Evolutionary conservation across 805 yeast species (phyloP).

Genomic region (Yamadazyma laniorum): DNA sequence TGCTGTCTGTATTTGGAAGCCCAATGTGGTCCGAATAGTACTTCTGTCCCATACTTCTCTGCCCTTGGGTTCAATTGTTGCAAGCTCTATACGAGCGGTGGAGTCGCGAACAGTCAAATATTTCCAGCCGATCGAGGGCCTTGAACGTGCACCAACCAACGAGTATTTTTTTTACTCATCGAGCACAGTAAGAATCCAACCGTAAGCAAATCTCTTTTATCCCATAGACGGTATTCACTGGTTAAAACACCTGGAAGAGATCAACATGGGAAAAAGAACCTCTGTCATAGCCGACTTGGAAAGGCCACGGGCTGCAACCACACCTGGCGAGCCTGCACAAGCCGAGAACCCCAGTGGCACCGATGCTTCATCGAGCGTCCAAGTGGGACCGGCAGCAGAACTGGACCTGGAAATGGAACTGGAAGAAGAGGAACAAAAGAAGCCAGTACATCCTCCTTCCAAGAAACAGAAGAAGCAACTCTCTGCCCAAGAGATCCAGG

Average conservation of each 20-base stretch:
- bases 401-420: not conserved
- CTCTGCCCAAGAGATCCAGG: slow-evolving; percentile 80
- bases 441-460: slow-evolving; percentile 19
- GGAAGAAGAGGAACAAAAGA: slow-evolving; percentile 16
- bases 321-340: not conserved
- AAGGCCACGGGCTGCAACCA: slow-evolving; percentile 1
- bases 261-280: slow-evolving; percentile 15
- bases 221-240: not conserved
- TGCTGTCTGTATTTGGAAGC: slow-evolving; percentile 63
- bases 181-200: slow-evolving; percentile 1
- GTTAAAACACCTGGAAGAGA: not conserved
- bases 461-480: slow-evolving; percentile 40
- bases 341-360: not conserved
- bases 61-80: not conserved
- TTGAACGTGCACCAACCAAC: slow-evolving; percentile 5
- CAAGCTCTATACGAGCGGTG: not conserved
- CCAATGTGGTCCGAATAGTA: slow-evolving; percentile 71
- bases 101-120: no score
- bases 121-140: no score
- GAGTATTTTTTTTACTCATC: slow-evolving; percentile 10
- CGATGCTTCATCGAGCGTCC: slow-evolving; percentile 8
- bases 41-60: not conserved
- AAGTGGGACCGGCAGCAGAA: not conserved
- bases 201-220: not conserved
- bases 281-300: slow-evolving; percentile 4